phyloP scores from a whole-genome alignment of 441 rosid species.

The Flueggea neowawraea region DNA sequence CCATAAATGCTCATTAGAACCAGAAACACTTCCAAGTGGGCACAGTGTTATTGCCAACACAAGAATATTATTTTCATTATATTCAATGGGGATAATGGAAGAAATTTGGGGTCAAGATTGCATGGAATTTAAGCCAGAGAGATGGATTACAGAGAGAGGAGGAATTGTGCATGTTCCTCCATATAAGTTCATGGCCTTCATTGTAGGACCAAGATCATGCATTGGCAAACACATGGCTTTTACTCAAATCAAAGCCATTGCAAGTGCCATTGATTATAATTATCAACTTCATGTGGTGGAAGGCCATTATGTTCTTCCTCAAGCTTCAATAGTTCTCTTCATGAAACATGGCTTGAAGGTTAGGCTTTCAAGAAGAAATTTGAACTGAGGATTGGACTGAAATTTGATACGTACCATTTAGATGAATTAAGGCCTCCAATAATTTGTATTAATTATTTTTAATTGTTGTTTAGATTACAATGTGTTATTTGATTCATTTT shows the following conservation, averaged over 20 bases:
- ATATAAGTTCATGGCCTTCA: conserved; percentile 22
- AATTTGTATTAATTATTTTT: too few species aligned
- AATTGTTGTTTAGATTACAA: too few species aligned
- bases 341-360: conserved; percentile 17
- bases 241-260: conserved; percentile 23
- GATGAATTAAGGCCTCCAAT: too few species aligned
- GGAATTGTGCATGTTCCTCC: conserved; percentile 2
- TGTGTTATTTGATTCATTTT: too few species aligned
- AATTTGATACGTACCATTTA: too few species aligned
- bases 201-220: conserved; percentile 31
- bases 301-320: neutral
- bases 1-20: conserved; percentile 10
- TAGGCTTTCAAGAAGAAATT: neutral
- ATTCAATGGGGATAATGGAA: conserved; percentile 24
- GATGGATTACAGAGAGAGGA: conserved; percentile 25
- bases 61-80: conserved; percentile 7
- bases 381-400: too few species aligned
- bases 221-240: conserved; percentile 27
- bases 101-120: conserved; percentile 25
- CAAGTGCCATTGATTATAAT: conserved; percentile 13
- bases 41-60: conserved; percentile 6
- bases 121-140: conserved; percentile 29
- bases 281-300: conserved; percentile 11
- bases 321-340: conserved; percentile 3
- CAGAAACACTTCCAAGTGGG: conserved; percentile 23